These are phyloP conservation scores for Simmondsia chinensis DNA, from an alignment of 148 eudicot species.

Conservation along the genomic window DNA sequence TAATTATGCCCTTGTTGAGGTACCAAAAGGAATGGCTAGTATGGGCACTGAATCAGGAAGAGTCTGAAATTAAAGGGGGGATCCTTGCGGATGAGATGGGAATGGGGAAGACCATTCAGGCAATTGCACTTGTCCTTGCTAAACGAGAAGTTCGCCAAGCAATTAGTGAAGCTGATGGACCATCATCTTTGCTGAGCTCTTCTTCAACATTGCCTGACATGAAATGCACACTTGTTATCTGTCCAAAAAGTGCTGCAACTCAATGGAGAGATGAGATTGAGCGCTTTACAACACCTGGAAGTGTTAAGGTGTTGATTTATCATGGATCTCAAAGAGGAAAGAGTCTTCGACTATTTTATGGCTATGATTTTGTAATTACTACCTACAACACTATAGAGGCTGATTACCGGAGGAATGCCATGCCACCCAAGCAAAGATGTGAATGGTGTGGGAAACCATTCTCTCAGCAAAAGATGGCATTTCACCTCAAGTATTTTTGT, in stretches of 20 bases:
- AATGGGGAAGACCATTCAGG: constrained; percentile 93
- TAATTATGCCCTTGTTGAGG: constrained; percentile 61
- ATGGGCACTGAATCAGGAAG: constrained; percentile 91
- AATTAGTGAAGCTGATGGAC: constrained; percentile 14
- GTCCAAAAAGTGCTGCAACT: constrained; percentile 70
- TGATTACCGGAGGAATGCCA: constrained; percentile 63
- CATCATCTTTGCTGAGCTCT: constrained; percentile 21
- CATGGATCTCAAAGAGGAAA: constrained; percentile 79
- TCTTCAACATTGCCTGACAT: constrained; percentile 36
- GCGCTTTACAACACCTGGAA: constrained; percentile 64
- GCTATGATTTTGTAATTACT: constrained; percentile 79
- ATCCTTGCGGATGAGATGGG: constrained; percentile 99
- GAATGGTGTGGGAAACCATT: constrained; percentile 67
- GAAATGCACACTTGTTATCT: constrained; percentile 76
- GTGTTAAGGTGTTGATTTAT: constrained; percentile 65
- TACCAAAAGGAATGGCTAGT: constrained; percentile 97
- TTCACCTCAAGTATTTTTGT: constrained; percentile 62
- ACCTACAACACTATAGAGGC: constrained; percentile 80
- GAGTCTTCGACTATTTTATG: constrained; percentile 35
- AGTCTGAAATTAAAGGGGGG: constrained; percentile 63
- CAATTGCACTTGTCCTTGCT: constrained; percentile 90
- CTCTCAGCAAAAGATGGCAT: constrained; percentile 27
- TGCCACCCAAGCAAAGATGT: constrained; percentile 81
- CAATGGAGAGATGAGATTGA: constrained; percentile 84
- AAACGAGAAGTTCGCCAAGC: constrained; percentile 45